These are phyloP conservation scores for Aspergillus tamarii DNA, from an alignment of 2,329 filamentous ascomycete genomes.

Conservation along the genomic window DNA sequence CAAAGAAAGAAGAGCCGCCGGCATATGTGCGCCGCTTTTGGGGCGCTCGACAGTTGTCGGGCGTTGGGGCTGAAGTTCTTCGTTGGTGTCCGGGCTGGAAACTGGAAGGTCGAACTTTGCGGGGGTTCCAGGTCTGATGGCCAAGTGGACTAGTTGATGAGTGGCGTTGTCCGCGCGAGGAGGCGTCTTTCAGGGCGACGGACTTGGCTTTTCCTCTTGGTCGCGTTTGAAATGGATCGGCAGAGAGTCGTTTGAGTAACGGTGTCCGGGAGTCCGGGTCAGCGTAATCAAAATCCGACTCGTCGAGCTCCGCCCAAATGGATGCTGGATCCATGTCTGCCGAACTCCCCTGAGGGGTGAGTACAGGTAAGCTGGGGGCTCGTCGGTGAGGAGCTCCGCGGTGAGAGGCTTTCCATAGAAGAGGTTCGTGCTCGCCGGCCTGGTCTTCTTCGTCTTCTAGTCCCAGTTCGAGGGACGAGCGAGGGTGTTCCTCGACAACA, in stretches of 20 bases:
- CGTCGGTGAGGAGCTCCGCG: slow-evolving; percentile 34
- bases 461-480: slow-evolving; percentile 29
- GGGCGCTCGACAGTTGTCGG: slow-evolving; percentile 21
- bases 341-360: slow-evolving; percentile 50
- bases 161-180: slow-evolving; percentile 26
- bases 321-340: slow-evolving; percentile 70
- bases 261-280: slow-evolving; percentile 16
- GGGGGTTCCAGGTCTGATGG: slow-evolving; percentile 27
- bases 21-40: slow-evolving; percentile 22
- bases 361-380: slow-evolving; percentile 37
- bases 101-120: slow-evolving; percentile 20
- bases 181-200: slow-evolving; percentile 17
- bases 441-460: slow-evolving; percentile 44
- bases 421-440: slow-evolving; percentile 43
- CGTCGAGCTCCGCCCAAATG: slow-evolving; percentile 87
- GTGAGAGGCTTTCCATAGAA: slow-evolving; percentile 35
- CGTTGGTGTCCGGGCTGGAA: slow-evolving; percentile 21
- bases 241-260: slow-evolving; percentile 16
- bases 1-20: slow-evolving; percentile 36
- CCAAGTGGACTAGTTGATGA: slow-evolving; percentile 25
- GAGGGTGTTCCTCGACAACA: slow-evolving; percentile 64
- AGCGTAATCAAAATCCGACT: slow-evolving; percentile 57
- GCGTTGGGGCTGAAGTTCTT: slow-evolving; percentile 31
- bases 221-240: slow-evolving; percentile 19
- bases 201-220: slow-evolving; percentile 30